phyloP scores from a whole-genome alignment of 257 asterid genomes.

The Coffea eugenioides region DNA sequence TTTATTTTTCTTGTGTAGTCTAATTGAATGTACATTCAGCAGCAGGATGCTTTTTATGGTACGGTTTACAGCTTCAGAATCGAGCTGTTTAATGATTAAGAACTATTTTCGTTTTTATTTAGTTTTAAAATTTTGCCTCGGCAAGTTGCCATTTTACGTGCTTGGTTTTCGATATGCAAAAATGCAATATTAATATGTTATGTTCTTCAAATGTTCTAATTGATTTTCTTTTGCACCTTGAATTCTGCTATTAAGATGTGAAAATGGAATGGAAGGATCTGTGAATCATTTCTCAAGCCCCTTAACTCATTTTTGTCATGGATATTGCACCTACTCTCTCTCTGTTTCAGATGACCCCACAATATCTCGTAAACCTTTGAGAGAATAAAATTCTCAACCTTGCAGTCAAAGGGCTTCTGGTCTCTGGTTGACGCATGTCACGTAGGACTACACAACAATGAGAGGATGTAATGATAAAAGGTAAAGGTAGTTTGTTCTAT shows the following conservation, averaged over 20 bases:
- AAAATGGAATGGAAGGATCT: background rate
- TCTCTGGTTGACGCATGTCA: background rate
- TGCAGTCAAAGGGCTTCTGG: background rate
- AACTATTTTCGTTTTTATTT: background rate
- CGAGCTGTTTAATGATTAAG: slow-evolving; percentile 18
- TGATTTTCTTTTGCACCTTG: background rate
- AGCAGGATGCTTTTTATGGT: slow-evolving; percentile 13
- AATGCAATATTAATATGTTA: no score
- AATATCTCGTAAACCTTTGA: background rate
- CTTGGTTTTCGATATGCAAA: no score
- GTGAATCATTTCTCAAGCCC: background rate
- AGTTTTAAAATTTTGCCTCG: background rate
- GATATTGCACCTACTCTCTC: background rate
- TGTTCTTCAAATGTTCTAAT: background rate
- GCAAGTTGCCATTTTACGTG: background rate
- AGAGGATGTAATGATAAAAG: background rate
- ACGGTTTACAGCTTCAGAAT: slow-evolving; percentile 10
- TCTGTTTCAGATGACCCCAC: background rate
- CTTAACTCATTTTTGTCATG: background rate
- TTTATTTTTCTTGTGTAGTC: slow-evolving; percentile 23
- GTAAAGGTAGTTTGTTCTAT: background rate
- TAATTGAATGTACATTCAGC: slow-evolving; percentile 19
- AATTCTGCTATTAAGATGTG: background rate
- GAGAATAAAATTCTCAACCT: background rate
- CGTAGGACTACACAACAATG: background rate